A percentile compares a stretch with the other conserved stretches of the same genome.
These are phyloP conservation scores for Talaromyces sp. DNA, from an alignment of 2,329 filamentous ascomycete genomes.

Conservation along the genomic window DNA sequence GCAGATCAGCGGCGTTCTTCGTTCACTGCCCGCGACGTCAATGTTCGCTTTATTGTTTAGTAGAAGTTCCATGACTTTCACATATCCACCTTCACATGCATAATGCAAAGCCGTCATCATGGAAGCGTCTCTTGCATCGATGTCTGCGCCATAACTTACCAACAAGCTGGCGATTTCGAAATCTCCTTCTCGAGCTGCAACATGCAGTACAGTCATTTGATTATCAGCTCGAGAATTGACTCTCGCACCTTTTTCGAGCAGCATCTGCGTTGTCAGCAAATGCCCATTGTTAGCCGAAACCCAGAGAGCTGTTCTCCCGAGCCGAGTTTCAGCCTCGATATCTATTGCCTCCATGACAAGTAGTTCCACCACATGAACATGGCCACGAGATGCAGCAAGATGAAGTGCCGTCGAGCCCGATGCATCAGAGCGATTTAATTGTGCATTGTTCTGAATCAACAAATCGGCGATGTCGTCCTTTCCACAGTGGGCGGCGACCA, in stretches of 20 bases:
- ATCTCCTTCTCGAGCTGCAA: slow-evolving; percentile 34
- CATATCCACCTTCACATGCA: slow-evolving; percentile 31
- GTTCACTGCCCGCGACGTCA: slow-evolving; percentile 30
- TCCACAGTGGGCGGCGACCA: slow-evolving; percentile 41
- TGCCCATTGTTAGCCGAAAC: slow-evolving; percentile 36
- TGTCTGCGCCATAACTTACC: slow-evolving; percentile 30
- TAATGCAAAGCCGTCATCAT: slow-evolving; percentile 39
- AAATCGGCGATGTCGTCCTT: slow-evolving; percentile 35
- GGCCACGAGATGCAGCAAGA: slow-evolving; percentile 33
- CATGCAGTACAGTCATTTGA: slow-evolving; percentile 35
- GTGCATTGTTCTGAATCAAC: slow-evolving; percentile 32
- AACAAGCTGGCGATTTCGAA: slow-evolving; percentile 33
- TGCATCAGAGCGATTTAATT: slow-evolving; percentile 29
- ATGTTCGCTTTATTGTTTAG: slow-evolving; percentile 33
- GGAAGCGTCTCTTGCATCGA: slow-evolving; percentile 35
- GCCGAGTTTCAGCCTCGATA: slow-evolving; percentile 30
- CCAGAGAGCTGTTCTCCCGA: slow-evolving; percentile 36
- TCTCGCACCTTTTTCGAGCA: slow-evolving; percentile 32
- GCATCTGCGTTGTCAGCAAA: slow-evolving; percentile 29
- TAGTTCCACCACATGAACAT: slow-evolving; percentile 28
- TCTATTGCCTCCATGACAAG: slow-evolving; percentile 29
- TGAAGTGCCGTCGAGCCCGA: slow-evolving; percentile 32
- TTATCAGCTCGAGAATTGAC: slow-evolving; percentile 35
- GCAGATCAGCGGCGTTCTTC: slow-evolving; percentile 34
- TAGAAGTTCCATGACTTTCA: slow-evolving; percentile 28